Conservation (phyloP, 257 asterid species). For the Solanum dulcamara region DNA sequence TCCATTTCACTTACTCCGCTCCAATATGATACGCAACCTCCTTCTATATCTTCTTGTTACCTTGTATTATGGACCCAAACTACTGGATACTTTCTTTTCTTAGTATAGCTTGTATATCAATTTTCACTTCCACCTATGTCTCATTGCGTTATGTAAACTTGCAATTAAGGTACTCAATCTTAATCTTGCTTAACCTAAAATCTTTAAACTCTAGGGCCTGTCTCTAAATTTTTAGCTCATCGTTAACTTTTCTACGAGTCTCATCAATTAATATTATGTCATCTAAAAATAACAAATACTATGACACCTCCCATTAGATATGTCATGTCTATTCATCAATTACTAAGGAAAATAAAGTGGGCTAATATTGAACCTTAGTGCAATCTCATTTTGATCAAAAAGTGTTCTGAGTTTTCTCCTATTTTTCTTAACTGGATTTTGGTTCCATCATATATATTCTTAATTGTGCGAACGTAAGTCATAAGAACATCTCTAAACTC, state of each 20-base stretch:
- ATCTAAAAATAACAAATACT: neutral
- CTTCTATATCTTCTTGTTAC: neutral
- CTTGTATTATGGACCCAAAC: neutral
- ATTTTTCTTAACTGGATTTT: neutral
- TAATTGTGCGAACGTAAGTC: neutral
- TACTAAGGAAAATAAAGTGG: accelerated
- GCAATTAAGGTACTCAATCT: neutral
- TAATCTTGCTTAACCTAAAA: neutral
- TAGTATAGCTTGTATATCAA: neutral
- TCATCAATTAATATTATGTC: neutral
- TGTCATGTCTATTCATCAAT: neutral
- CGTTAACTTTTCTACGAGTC: neutral
- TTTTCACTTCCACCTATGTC: neutral
- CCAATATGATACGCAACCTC: neutral
- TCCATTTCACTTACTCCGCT: neutral
- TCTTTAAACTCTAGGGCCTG: neutral
- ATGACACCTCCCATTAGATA: neutral
- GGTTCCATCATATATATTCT: neutral
- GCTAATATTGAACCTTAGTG: neutral
- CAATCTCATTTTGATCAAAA: neutral
- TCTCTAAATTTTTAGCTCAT: neutral
- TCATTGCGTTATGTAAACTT: neutral
- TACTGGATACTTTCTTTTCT: neutral
- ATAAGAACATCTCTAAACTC: neutral
- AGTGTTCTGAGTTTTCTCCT: neutral